Evolutionary conservation across 352 stramenopile genomes (phyloP), one percentile per base, ranked within the genome.

Genomic region (Phytophthora sp.): DNA sequence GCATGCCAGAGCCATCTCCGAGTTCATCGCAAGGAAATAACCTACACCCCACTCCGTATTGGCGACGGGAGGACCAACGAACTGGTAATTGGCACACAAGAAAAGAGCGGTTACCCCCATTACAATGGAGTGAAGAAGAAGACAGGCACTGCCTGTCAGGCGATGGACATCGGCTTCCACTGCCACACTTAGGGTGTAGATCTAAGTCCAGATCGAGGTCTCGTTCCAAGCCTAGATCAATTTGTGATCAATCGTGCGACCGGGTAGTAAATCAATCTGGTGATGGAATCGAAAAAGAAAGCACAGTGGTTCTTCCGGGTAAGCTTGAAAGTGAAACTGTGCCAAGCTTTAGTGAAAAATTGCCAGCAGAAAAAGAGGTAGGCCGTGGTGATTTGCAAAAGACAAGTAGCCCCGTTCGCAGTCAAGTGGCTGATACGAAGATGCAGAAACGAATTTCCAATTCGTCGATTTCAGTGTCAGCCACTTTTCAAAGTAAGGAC

Each of bases 161-260:
- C 12, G 26, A 17, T 34, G 53, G 28, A 3, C 23, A 27, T 10
- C 24, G 20, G 27, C 38, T 13, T 3, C 24, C 27, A 12, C 27
- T 10, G 12, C 8, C 28, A 11, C 12, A 23, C 4, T 30, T 54
- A 18, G 7, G n/a, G 21, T 21, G 27, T 48, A 41, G 31, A 37
- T 53, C 51, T 17, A 54, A 50, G 42, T 55, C 60, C 21, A 42
- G 54, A 24, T 56, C 38, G 23, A 39, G 45, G 10, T 70, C 61
- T 26, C 34, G 34, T 15, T 70, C 54, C 23, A 49, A 18, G 17
- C 23, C 39, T 6, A 65, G 26, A 28, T 30, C 17, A 9, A 30
- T 57, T 56, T 4, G 18, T 34, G 32, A 2, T 18, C 38, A 50
- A 9, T 21, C 21, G 12, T 15, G 23, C 17, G 27, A 49, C 7